Evolutionary conservation across 2,329 filamentous ascomycete species (phyloP).

Genomic region (Phoma sp.): DNA sequence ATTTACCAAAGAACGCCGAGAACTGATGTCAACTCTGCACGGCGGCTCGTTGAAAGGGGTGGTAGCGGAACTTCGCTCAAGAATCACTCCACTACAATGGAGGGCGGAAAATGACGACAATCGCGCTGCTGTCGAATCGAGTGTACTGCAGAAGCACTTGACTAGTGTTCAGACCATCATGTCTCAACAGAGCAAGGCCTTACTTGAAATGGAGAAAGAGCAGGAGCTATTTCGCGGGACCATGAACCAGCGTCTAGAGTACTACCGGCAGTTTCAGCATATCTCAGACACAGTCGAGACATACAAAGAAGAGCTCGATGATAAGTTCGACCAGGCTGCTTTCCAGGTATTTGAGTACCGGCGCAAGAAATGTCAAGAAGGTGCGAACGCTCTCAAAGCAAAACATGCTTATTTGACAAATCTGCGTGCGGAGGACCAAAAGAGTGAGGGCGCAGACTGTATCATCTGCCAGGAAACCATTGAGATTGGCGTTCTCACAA

Average conservation of each 20-base stretch:
- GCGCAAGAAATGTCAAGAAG: conserved; percentile 62
- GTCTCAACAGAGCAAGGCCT: conserved; percentile 59
- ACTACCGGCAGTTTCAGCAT: conserved; percentile 86
- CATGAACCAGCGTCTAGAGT: conserved; percentile 87
- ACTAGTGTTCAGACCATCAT: conserved; percentile 61
- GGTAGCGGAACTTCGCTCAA: conserved; percentile 70
- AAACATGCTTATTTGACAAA: conserved; percentile 78
- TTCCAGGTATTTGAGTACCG: conserved; percentile 50
- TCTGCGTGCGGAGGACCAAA: conserved; percentile 65
- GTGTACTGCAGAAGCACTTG: conserved; percentile 69
- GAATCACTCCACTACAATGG: conserved; percentile 66
- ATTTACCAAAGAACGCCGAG: conserved; percentile 57
- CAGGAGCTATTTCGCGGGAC: conserved; percentile 75
- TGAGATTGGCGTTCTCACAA: conserved; percentile 78
- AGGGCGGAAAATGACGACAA: conserved; percentile 60
- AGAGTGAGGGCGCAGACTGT: conserved; percentile 67
- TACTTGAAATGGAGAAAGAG: conserved; percentile 67
- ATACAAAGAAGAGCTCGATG: conserved; percentile 68
- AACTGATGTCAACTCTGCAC: conserved; percentile 57
- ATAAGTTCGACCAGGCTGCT: conserved; percentile 60
- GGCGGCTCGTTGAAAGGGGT: conserved; percentile 72
- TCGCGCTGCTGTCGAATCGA: conserved; percentile 67
- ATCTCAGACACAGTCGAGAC: conserved; percentile 88
- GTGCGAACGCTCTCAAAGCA: conserved; percentile 68
- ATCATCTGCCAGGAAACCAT: conserved; percentile 84